These are phyloP conservation scores for Fusarium sp. DNA, from an alignment of 2,329 filamentous ascomycete species.

Conservation along the genomic window DNA sequence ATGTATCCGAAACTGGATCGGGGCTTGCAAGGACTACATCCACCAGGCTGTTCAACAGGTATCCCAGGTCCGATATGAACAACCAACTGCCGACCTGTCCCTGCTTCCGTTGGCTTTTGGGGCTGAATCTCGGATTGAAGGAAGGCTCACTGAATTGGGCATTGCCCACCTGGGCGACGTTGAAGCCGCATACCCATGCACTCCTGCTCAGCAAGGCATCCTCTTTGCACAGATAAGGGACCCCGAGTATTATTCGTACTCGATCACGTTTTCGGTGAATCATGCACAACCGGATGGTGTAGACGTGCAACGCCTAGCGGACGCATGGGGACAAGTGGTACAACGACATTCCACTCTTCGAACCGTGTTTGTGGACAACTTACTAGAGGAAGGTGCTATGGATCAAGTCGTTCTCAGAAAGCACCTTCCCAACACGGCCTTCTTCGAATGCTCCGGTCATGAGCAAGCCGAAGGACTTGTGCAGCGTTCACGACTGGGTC, in stretches of 20 bases:
- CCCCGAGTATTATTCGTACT: constrained; percentile 34
- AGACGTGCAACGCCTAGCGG: constrained; percentile 5
- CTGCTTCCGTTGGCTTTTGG: constrained; percentile 17
- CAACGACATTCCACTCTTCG: constrained; percentile 36
- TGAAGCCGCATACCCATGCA: constrained; percentile 35
- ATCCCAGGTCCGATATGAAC: not conserved
- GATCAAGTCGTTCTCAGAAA: constrained; percentile 36
- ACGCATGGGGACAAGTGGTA: constrained; percentile 35
- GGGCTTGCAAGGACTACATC: not conserved
- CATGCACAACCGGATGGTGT: not conserved
- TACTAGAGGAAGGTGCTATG: constrained; percentile 13
- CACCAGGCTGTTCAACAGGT: not conserved
- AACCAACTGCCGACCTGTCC: not conserved
- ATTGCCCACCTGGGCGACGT: not conserved
- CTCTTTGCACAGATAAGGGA: constrained; percentile 32
- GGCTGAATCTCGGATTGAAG: not conserved
- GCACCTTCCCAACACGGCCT: not conserved
- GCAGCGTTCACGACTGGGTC: not conserved
- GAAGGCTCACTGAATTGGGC: not conserved
- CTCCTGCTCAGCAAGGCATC: constrained; percentile 36
- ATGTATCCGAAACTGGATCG: not conserved
- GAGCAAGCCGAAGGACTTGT: not conserved
- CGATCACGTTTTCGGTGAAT: constrained; percentile 22
- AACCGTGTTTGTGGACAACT: constrained; percentile 31
- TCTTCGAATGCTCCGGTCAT: not conserved